These are phyloP conservation scores for Candida methanosorbosa DNA, from an alignment of 805 yeast genomes.

Conservation along the genomic window DNA sequence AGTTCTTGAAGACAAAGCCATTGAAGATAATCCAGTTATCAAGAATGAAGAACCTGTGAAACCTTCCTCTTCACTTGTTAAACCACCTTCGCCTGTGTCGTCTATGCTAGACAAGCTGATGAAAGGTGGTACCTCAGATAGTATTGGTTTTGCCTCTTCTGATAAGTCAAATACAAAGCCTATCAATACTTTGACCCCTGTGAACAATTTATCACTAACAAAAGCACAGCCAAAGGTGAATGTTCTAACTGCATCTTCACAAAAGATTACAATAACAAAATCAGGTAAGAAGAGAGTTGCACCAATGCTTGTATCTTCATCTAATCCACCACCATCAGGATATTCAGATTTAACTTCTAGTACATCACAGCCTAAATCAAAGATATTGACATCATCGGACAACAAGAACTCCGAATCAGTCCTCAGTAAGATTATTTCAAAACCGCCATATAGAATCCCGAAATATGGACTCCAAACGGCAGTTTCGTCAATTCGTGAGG, in stretches of 20 bases:
- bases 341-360: constrained; percentile 1
- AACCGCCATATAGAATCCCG: constrained; percentile 45
- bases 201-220: background rate
- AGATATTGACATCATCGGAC: constrained; percentile 1
- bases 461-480: constrained; percentile 56
- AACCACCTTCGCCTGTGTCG: constrained; percentile 11
- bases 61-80: background rate
- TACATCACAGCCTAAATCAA: constrained; percentile 2
- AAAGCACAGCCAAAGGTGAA: constrained; percentile 4
- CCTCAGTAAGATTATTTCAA: constrained; percentile 25
- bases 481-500: constrained; percentile 47
- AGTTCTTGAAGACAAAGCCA: constrained; percentile 56
- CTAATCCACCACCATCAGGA: constrained; percentile 14
- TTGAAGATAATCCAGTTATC: constrained; percentile 2
- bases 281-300: constrained; percentile 72
- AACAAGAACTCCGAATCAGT: constrained; percentile 18
- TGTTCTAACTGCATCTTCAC: constrained; percentile 16
- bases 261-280: constrained; percentile 56
- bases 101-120: constrained; percentile 33
- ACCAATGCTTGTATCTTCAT: constrained; percentile 52
- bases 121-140: constrained; percentile 14
- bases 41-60: too few species aligned
- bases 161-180: background rate
- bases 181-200: background rate
- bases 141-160: background rate